Evolutionary conservation across 2,329 filamentous ascomycete species (phyloP), one percentile per base, ranked within the genome.

Genomic region (Fusarium caatingaense): DNA sequence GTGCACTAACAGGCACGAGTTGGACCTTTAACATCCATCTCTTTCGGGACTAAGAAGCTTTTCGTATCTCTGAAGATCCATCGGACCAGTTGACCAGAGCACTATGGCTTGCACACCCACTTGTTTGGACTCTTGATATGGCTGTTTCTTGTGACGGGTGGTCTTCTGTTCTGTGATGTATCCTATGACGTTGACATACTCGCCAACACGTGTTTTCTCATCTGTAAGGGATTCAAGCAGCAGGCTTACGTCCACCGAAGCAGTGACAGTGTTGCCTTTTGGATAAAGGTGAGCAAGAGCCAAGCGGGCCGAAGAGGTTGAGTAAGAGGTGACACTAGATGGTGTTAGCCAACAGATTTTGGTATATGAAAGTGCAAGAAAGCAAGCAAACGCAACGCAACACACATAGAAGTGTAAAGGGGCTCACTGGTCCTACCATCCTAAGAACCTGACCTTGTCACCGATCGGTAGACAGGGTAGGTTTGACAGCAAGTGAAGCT

Each of bases 381-480:
- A 55, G 57, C 59, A 53, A 23, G 16, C 47, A 23, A 49, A 25
- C 49, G 28, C 49, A 27, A 6, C n/a, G 23, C 56, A 48, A 10
- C 50, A 47, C 51, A 56, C 16, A 28, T 40, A 47, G 12, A 30
- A 49, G 37, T 34, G 32, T 8, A 48, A 63, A 55, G 32, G 47
- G 44, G 41, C 45, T 62, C 49, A 44, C 46, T 53, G 51, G 45
- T 81, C 89, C 82, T 86, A 97, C 95, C 94, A 98, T 80, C 93
- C 94, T 53, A 98, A 81, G 79, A 98, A 97, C 66, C 95, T 91
- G 65, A 98, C 91, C 82, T 98, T 98, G n/a, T 89, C 87, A 42
- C 88, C 87, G 16, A 82, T 69, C n/a, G 82, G 76, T 50, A 83
- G 82, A 53, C 77, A 76, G 6, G 86, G 82, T 16, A 94, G 81